Evolutionary conservation across 257 asterid genomes (phyloP).

Genomic region (Pogostemon cablin): DNA sequence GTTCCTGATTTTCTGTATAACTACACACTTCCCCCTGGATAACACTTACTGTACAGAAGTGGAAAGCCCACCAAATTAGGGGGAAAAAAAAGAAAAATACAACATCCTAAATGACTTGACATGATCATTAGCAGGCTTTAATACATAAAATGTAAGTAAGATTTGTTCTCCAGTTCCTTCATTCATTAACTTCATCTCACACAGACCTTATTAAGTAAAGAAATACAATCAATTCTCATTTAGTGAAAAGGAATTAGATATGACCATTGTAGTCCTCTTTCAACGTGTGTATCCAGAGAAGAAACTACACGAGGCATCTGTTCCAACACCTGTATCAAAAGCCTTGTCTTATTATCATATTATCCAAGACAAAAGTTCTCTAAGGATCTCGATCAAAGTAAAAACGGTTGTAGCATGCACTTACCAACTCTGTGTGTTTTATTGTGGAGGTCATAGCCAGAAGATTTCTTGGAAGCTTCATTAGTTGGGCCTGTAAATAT

Average conservation of each 20-base stretch:
- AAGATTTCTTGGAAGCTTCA: slow-evolving; percentile 80
- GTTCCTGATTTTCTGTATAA: background rate
- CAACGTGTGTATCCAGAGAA: slow-evolving; percentile 75
- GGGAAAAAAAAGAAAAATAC: too few species aligned
- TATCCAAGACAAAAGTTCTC: slow-evolving; percentile 23
- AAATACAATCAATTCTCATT: slow-evolving; percentile 18
- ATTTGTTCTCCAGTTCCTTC: slow-evolving; percentile 2
- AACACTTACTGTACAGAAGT: background rate
- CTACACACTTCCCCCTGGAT: slow-evolving; percentile 8
- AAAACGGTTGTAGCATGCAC: slow-evolving; percentile 16
- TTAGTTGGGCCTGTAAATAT: slow-evolving; percentile 59
- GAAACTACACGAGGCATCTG: slow-evolving; percentile 82
- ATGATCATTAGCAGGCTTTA: too few species aligned
- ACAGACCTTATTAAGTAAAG: background rate
- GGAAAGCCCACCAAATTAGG: too few species aligned
- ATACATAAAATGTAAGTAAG: too few species aligned
- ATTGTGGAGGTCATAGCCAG: slow-evolving; percentile 65
- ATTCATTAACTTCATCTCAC: background rate
- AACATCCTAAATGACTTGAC: too few species aligned
- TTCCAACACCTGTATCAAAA: slow-evolving; percentile 56
- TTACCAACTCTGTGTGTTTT: slow-evolving; percentile 69
- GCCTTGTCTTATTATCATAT: slow-evolving; percentile 19
- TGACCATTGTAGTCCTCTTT: slow-evolving; percentile 70
- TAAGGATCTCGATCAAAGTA: slow-evolving; percentile 25
- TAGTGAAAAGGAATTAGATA: slow-evolving; percentile 3